Evolutionary conservation across 441 rosid species (phyloP).

Genomic region (Melastoma candidum): DNA sequence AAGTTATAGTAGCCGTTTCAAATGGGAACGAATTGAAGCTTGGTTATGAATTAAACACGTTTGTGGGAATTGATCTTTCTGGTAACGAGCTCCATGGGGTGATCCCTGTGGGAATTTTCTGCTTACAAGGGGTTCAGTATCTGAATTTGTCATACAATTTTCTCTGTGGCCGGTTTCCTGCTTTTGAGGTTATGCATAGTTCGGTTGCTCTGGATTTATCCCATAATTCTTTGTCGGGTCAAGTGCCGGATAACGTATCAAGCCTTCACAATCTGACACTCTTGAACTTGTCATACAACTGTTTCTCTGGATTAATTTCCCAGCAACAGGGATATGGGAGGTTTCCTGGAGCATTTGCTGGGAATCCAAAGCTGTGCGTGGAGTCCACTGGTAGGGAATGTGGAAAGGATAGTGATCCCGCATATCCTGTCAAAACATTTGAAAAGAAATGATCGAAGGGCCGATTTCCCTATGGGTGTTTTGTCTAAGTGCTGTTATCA

Average conservation of each 20-base stretch:
- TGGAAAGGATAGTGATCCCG: conserved; percentile 29
- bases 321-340: conserved; percentile 46
- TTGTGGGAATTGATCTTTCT: conserved; percentile 74
- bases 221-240: conserved; percentile 63
- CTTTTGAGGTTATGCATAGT: conserved; percentile 43
- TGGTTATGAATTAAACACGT: conserved; percentile 36
- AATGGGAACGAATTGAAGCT: conserved; percentile 47
- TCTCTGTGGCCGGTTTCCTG: conserved; percentile 58
- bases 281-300: conserved; percentile 63
- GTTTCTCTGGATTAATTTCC: conserved; percentile 63
- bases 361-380: conserved; percentile 65
- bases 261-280: conserved; percentile 34
- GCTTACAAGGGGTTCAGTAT: conserved; percentile 61
- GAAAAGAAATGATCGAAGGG: conserved; percentile 55
- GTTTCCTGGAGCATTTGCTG: conserved; percentile 81
- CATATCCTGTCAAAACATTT: conserved; percentile 31
- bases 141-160: conserved; percentile 72
- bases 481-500: conserved; percentile 60
- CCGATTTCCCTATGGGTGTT: conserved; percentile 63
- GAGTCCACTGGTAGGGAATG: conserved; percentile 46
- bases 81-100: conserved; percentile 56
- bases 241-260: conserved; percentile 49
- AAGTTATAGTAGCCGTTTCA: conserved; percentile 32
- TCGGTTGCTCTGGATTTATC: conserved; percentile 68
- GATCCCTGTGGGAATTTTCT: conserved; percentile 55